Evolutionary conservation across 2,329 filamentous ascomycete genomes (phyloP).

Genomic region (Aspergillus calidoustus): DNA sequence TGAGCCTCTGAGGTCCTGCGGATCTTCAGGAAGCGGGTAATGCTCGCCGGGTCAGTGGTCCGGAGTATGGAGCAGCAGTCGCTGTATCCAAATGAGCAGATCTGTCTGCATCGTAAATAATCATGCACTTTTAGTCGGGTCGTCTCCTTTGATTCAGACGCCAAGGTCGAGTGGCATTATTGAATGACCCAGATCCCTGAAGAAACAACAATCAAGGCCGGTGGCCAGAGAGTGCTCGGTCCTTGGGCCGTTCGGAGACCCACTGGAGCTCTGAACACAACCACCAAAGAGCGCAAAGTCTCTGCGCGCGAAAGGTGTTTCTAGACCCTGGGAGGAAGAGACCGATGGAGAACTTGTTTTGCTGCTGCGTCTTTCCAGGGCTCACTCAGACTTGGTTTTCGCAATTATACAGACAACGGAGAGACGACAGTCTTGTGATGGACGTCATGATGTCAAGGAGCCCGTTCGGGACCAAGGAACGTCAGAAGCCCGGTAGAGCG

Average conservation of each 20-base stretch:
- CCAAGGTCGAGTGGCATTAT: background rate
- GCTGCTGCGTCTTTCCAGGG: background rate
- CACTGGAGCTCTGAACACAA: slow-evolving; percentile 15
- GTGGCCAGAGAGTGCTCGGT: slow-evolving; percentile 2
- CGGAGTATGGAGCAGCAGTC: background rate
- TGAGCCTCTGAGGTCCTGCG: background rate
- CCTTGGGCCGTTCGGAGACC: slow-evolving; percentile 9
- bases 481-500: background rate
- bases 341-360: background rate
- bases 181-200: slow-evolving; percentile 1
- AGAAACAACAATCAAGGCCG: slow-evolving; percentile 10
- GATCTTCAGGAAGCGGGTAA: slow-evolving; percentile 6
- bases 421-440: slow-evolving; percentile 18
- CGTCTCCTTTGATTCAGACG: background rate
- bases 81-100: background rate
- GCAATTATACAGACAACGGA: background rate
- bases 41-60: background rate
- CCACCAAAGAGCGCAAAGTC: background rate
- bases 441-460: slow-evolving; percentile 27
- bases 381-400: background rate
- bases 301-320: background rate
- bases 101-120: background rate
- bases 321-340: background rate
- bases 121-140: background rate
- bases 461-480: slow-evolving; percentile 23